Percentiles rank a stretch among this genome's conserved stretches.
These are phyloP conservation scores for Xylaria multiplex DNA, from an alignment of 2,329 filamentous ascomycete genomes.

Conservation along the genomic window DNA sequence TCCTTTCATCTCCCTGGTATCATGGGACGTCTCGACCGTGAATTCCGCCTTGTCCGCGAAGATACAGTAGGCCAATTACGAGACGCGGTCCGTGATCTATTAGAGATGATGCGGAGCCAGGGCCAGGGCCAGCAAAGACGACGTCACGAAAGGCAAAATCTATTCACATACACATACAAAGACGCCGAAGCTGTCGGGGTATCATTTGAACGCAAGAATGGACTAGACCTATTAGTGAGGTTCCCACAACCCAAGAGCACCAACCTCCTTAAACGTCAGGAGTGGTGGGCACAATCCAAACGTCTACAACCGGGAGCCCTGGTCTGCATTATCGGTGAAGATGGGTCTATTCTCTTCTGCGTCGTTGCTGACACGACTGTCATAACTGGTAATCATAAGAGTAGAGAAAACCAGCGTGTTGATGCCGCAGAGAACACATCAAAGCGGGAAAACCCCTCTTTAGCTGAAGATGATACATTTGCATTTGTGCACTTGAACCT, in stretches of 20 bases:
- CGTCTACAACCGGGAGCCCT: constrained; percentile 61
- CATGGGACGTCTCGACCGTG: constrained; percentile 61
- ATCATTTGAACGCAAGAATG: constrained; percentile 52
- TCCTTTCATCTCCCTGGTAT: constrained; percentile 56
- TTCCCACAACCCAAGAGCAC: constrained; percentile 57
- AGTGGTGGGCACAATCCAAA: constrained; percentile 63
- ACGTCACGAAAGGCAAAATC: constrained; percentile 38
- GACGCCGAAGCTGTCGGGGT: constrained; percentile 48
- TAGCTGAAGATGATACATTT: constrained; percentile 47
- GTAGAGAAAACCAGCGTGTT: neutral
- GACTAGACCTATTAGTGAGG: constrained; percentile 56
- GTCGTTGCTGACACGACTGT: constrained; percentile 51
- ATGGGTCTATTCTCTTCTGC: constrained; percentile 54
- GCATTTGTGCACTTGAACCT: constrained; percentile 50
- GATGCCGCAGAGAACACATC: neutral
- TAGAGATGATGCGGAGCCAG: constrained; percentile 48
- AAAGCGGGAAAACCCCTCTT: constrained; percentile 36
- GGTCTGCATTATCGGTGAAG: constrained; percentile 58
- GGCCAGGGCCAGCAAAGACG: constrained; percentile 25
- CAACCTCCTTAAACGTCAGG: constrained; percentile 48
- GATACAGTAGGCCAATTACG: constrained; percentile 65
- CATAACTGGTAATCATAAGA: constrained; percentile 35
- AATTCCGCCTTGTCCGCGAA: constrained; percentile 66
- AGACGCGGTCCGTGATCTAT: constrained; percentile 57
- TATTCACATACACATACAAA: constrained; percentile 53